A percentile compares a stretch with the other conserved stretches of the same genome.
phyloP scores from a whole-genome alignment of 768 basidiomycete species.

The Tephrocybe sp. region DNA sequence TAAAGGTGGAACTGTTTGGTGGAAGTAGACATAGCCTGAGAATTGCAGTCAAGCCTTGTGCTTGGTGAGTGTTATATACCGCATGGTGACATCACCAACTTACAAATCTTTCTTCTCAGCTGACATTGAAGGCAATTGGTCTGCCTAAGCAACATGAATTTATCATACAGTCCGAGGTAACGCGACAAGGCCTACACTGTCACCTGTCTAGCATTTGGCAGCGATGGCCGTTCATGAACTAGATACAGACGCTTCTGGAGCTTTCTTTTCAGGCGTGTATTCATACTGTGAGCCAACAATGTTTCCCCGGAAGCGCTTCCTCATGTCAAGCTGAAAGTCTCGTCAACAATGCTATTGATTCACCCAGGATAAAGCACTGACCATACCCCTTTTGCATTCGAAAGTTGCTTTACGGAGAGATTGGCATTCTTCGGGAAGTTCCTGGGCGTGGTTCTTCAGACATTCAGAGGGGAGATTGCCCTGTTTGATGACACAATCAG shows the following conservation, averaged over 20 bases:
- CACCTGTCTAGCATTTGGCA: not conserved
- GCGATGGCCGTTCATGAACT: slow-evolving; percentile 7
- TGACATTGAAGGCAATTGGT: not conserved
- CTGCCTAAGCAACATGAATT: not conserved
- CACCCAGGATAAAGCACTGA: slow-evolving; percentile 29
- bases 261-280: slow-evolving; percentile 31
- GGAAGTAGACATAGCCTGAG: slow-evolving; percentile 34
- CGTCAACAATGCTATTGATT: not conserved
- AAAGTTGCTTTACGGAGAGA: slow-evolving; percentile 79
- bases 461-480: slow-evolving; percentile 84
- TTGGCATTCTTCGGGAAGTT: slow-evolving; percentile 81
- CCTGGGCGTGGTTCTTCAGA: slow-evolving; percentile 68
- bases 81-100: slow-evolving; percentile 1
- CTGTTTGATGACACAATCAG: slow-evolving; percentile 85
- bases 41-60: no score
- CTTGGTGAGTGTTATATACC: not conserved
- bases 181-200: not conserved
- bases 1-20: slow-evolving; percentile 51
- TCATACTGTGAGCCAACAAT: slow-evolving; percentile 55
- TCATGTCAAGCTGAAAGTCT: slow-evolving; percentile 71
- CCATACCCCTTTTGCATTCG: slow-evolving; percentile 92
- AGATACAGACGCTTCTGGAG: slow-evolving; percentile 14
- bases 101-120: slow-evolving; percentile 8
- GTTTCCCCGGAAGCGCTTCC: slow-evolving; percentile 80
- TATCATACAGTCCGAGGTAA: not conserved